These are phyloP conservation scores for Senna tora DNA, from an alignment of 306 rosid genomes.

Conservation along the genomic window DNA sequence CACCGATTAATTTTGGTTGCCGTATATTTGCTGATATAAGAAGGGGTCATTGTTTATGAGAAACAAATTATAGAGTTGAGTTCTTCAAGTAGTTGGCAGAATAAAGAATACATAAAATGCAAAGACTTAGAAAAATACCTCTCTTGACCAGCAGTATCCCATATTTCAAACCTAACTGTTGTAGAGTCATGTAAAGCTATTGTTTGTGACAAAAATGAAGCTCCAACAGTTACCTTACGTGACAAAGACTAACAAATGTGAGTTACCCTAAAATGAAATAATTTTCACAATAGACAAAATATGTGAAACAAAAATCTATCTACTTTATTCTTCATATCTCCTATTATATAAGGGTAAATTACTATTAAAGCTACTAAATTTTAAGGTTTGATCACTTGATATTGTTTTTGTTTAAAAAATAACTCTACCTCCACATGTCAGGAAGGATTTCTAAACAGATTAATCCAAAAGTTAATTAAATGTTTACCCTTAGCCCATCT, in stretches of 20 bases:
- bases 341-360: background rate
- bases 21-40: constrained; percentile 6
- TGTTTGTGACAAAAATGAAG: constrained; percentile 77
- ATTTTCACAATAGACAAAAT: background rate
- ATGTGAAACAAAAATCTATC: background rate
- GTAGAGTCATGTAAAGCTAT: constrained; percentile 78
- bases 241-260: constrained; percentile 17
- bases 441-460: background rate
- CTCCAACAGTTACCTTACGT: constrained; percentile 76
- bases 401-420: background rate
- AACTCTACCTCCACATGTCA: background rate
- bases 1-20: constrained; percentile 1
- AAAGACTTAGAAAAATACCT: constrained; percentile 44
- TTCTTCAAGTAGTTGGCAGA: background rate
- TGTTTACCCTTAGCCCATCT: background rate
- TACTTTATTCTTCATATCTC: background rate
- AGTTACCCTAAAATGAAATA: background rate
- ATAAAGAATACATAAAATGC: background rate
- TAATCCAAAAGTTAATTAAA: background rate
- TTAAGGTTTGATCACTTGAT: background rate
- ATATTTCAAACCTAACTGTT: constrained; percentile 75
- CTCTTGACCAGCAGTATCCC: constrained; percentile 89
- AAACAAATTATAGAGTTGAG: background rate
- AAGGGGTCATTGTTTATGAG: background rate
- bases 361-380: background rate